Evolutionary conservation across 441 rosid species (phyloP).

Genomic region (Eutrema salsugineum): DNA sequence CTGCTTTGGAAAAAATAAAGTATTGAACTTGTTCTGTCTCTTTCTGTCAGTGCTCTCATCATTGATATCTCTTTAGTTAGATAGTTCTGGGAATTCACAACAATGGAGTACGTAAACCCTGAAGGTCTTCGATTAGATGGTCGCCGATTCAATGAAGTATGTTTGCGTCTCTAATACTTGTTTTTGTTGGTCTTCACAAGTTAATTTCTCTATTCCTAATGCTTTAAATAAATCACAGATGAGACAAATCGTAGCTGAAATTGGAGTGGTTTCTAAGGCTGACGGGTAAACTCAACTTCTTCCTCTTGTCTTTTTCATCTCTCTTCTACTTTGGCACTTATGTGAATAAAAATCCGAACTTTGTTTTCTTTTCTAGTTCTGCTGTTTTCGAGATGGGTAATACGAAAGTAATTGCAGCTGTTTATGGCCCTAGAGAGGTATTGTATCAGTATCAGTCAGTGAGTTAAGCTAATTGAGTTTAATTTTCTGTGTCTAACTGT

Average conservation of each 20-base stretch:
- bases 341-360: not conserved
- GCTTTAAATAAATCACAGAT: slow-evolving; percentile 39
- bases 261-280: slow-evolving; percentile 73
- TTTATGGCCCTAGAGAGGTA: slow-evolving; percentile 95
- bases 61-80: not conserved
- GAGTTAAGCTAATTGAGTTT: not conserved
- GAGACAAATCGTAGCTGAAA: slow-evolving; percentile 87
- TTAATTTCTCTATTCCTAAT: not conserved
- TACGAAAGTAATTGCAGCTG: slow-evolving; percentile 95
- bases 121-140: slow-evolving; percentile 90
- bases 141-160: slow-evolving; percentile 78
- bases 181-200: not conserved
- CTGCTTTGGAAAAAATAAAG: not conserved
- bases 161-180: not conserved
- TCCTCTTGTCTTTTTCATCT: not conserved
- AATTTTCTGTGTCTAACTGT: not conserved
- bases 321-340: not conserved
- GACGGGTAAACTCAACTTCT: slow-evolving; percentile 51
- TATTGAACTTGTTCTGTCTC: not conserved
- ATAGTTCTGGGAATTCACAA: not conserved
- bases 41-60: not conserved
- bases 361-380: slow-evolving; percentile 42
- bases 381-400: slow-evolving; percentile 93
- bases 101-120: slow-evolving; percentile 81
- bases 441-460: not conserved